A percentile compares a stretch with the other conserved stretches of the same genome.
Evolutionary conservation across 179 eudicot species (phyloP).

Genomic region (Drosera spatulata): DNA sequence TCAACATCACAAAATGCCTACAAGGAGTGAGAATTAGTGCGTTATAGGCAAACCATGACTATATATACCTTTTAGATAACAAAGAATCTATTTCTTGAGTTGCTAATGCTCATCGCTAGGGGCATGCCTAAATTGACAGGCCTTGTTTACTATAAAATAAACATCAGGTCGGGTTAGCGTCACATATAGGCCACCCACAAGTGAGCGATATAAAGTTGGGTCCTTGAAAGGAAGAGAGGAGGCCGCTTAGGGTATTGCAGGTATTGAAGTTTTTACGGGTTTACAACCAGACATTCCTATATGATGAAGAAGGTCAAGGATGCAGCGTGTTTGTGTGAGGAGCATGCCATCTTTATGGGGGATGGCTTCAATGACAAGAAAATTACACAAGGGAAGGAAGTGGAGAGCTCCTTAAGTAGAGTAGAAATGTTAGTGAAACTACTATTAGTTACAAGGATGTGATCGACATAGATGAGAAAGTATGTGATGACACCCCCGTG

Average conservation of each 20-base stretch:
- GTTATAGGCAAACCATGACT: background rate
- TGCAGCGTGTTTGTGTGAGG: background rate
- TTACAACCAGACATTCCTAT: no score
- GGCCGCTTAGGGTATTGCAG: no score
- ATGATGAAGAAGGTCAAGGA: background rate
- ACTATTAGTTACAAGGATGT: no score
- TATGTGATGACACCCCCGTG: no score
- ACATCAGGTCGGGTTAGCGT: background rate
- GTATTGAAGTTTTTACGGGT: no score
- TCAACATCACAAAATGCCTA: background rate
- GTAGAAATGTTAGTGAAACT: no score
- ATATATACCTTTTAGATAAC: background rate
- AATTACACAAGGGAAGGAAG: no score
- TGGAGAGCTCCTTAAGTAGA: no score
- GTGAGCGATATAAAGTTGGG: background rate
- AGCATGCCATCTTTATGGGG: no score
- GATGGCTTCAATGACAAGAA: no score
- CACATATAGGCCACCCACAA: conserved; percentile 1
- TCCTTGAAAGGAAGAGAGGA: background rate
- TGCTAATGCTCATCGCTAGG: background rate
- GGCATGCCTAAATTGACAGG: background rate
- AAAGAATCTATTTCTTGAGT: background rate
- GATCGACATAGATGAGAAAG: no score
- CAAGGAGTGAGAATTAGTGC: background rate
- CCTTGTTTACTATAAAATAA: background rate